Percentiles rank a stretch among this genome's conserved stretches.
These are phyloP conservation scores for Echinosophora koreensis DNA, from an alignment of 306 rosid genomes.

Conservation along the genomic window DNA sequence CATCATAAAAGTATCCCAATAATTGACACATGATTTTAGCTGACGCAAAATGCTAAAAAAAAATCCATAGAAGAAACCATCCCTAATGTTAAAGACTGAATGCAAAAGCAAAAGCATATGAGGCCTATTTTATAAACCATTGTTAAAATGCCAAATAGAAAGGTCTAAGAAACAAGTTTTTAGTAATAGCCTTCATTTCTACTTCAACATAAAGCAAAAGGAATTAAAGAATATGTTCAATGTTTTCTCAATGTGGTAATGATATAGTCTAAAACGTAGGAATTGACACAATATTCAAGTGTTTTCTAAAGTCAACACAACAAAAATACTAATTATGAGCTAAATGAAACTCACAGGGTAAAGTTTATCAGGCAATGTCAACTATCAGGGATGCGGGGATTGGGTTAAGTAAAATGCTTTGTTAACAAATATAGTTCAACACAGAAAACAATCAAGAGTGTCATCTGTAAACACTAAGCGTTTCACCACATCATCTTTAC, in stretches of 20 bases:
- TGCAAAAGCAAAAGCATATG: conserved; percentile 23
- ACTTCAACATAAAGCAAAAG: neutral
- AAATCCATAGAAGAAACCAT: conserved; percentile 34
- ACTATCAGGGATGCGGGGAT: too few relatives aligned
- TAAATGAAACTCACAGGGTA: too few relatives aligned
- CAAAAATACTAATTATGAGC: too few relatives aligned
- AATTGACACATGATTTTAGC: conserved; percentile 3
- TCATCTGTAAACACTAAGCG: too few relatives aligned
- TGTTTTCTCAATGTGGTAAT: neutral
- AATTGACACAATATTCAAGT: too few relatives aligned
- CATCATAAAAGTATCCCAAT: conserved; percentile 45
- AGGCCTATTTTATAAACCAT: conserved; percentile 12
- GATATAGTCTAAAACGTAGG: too few relatives aligned
- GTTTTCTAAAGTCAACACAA: too few relatives aligned
- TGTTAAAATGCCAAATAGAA: conserved; percentile 25
- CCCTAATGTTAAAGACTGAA: conserved; percentile 22
- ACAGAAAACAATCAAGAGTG: too few relatives aligned
- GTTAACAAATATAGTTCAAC: too few relatives aligned
- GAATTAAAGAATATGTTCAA: neutral
- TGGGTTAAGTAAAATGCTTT: too few relatives aligned
- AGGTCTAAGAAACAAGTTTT: conserved; percentile 5
- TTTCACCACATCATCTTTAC: too few relatives aligned
- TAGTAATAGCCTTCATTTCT: neutral
- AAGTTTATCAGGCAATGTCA: too few relatives aligned
- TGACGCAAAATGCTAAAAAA: conserved; percentile 13